Evolutionary conservation across 2,329 filamentous ascomycete species (phyloP), one percentile per base, ranked within the genome.

Genomic region (Pseudogymnoascus sp.): DNA sequence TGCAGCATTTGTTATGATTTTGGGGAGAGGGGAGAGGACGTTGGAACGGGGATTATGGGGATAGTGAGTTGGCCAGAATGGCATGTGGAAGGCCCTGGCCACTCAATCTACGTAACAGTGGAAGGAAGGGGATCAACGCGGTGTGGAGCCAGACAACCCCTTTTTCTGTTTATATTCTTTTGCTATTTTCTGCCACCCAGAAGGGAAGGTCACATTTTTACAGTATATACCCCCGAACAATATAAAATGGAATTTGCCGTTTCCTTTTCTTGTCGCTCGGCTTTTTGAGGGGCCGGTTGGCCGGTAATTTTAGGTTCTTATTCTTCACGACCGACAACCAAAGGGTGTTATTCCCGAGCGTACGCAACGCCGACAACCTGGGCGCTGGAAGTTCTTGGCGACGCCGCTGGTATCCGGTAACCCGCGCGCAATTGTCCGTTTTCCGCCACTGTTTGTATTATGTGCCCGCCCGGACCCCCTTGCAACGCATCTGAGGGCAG

Each of bases 191-290:
- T 33, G 25, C 47, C 9, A 33, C 47, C 47, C 47, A 33, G 47
- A 53, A 53, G 28, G 47, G 47, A 53, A 53, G 47, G 47, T 53
- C 47, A 53, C 47, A 53, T 53, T 53, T 53, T 53, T 53, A 20
- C 47, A 53, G 47, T 53, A 53, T 53, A 53, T 53, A 53, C 47
- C 47, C 47, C 47, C 15, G 28, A 53, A 33, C 47, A 53, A 53
- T 53, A 53, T 53, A 53, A 53, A 53, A 33, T 20, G 47, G 47
- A 53, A 53, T 18, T 53, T 53, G 28, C 28, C 28, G 11, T 53
- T 15, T 12, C 39, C 6, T 30, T 12, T 8, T 11, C n/a, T 6
- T 5, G 18, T 18, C 3, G 18, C 28, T 20, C 6, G 22, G 22
- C 12, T 6, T 4, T 18, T 33, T 53, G 25, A 22, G 28, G 28